Conservation (phyloP, 2,329 filamentous ascomycete genomes). For the Rhynchosporium secalis region DNA sequence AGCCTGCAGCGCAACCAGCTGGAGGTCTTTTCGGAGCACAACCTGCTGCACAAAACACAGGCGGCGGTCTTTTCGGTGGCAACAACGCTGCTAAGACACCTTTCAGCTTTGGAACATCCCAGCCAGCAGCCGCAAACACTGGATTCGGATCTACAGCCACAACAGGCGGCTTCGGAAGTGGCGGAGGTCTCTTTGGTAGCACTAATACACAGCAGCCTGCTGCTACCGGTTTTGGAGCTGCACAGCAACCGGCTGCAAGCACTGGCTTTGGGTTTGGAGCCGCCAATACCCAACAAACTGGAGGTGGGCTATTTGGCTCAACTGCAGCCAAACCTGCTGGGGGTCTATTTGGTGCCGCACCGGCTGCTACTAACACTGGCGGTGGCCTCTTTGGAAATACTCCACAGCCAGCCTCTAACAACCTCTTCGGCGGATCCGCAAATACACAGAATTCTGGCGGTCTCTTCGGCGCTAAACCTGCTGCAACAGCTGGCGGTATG, state of each 20-base stretch:
- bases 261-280: conserved; percentile 45
- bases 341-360: conserved; percentile 45
- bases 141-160: conserved; percentile 35
- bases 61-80: conserved; percentile 37
- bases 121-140: conserved; percentile 28
- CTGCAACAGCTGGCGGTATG: conserved; percentile 43
- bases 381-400: conserved; percentile 43
- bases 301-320: conserved; percentile 39
- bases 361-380: conserved; percentile 35
- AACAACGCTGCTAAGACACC: conserved; percentile 44
- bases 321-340: conserved; percentile 44
- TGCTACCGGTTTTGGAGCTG: conserved; percentile 38
- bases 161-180: conserved; percentile 32
- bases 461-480: conserved; percentile 33
- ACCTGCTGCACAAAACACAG: conserved; percentile 43
- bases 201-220: conserved; percentile 36
- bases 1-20: conserved; percentile 33
- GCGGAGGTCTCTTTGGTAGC: conserved; percentile 43
- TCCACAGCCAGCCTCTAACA: conserved; percentile 38
- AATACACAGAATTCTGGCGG: conserved; percentile 35
- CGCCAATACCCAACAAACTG: conserved; percentile 42
- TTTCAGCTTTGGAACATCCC: conserved; percentile 36
- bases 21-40: conserved; percentile 32
- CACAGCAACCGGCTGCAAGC: conserved; percentile 44
- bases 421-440: conserved; percentile 36